Conservation (phyloP, 495 filamentous ascomycete genomes). For the Penicillium lagena region DNA sequence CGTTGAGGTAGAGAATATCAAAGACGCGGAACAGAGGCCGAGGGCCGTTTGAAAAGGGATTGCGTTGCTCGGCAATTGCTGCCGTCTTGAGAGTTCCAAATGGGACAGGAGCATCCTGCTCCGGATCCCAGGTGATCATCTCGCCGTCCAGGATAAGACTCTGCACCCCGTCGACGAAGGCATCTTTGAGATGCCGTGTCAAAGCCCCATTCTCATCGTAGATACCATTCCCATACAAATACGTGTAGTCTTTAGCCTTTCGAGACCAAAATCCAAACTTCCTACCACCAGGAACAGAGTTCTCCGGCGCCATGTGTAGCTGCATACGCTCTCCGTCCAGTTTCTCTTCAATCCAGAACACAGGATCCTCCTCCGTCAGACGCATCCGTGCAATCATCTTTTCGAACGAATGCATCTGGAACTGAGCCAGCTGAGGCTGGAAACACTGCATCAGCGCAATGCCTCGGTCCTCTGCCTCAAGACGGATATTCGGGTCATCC, state of each 20-base stretch:
- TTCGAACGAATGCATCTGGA: slow-evolving; percentile 84
- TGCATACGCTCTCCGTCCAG: slow-evolving; percentile 97
- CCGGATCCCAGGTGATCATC: slow-evolving; percentile 98
- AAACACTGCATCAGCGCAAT: slow-evolving; percentile 91
- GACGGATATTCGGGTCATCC: slow-evolving; percentile 64
- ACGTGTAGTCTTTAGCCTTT: slow-evolving; percentile 95
- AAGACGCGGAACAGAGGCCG: slow-evolving; percentile 84
- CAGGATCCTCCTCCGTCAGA: slow-evolving; percentile 58
- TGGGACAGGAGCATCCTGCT: slow-evolving; percentile 71
- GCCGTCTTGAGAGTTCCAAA: slow-evolving; percentile 95
- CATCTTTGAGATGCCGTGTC: slow-evolving; percentile 70
- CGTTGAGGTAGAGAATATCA: slow-evolving; percentile 87
- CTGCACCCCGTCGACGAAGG: slow-evolving; percentile 70
- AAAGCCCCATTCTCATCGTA: slow-evolving; percentile 71
- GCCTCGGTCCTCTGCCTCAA: slow-evolving; percentile 69
- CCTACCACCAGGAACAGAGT: slow-evolving; percentile 57
- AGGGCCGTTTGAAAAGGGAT: slow-evolving; percentile 64
- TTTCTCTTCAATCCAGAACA: slow-evolving; percentile 98
- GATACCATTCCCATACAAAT: slow-evolving; percentile 79
- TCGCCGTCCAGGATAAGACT: slow-evolving; percentile 93
- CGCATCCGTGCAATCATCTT: slow-evolving; percentile 71
- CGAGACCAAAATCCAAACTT: slow-evolving; percentile 88
- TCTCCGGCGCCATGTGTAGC: slow-evolving; percentile 80
- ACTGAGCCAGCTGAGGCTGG: slow-evolving; percentile 93
- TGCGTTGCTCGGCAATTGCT: slow-evolving; percentile 72